Conservation (phyloP, 306 rosid genomes). For the Dalbergia cochinchinensis region DNA sequence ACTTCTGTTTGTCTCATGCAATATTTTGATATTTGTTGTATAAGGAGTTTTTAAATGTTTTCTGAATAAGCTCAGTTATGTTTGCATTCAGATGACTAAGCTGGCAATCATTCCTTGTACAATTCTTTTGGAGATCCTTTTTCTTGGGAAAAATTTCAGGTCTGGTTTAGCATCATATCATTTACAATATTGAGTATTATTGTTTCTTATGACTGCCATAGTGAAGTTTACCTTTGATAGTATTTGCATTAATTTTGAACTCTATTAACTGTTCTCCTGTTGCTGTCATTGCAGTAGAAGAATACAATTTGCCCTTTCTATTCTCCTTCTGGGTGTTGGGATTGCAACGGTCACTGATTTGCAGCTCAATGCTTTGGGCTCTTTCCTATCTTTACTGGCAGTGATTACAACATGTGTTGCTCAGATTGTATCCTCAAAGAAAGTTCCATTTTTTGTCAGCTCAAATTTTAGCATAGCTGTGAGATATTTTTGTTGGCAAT, state of each 20-base stretch:
- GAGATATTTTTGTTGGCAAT: constrained; percentile 1
- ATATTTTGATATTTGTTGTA: constrained; percentile 29
- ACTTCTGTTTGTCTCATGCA: constrained; percentile 13
- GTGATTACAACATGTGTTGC: constrained; percentile 92
- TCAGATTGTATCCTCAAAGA: constrained; percentile 89
- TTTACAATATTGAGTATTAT: neutral
- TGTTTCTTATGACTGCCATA: neutral
- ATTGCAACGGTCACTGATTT: constrained; percentile 94
- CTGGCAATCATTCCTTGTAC: constrained; percentile 73
- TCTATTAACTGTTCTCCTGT: constrained; percentile 37
- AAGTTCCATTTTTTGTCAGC: constrained; percentile 3
- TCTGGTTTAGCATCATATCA: constrained; percentile 31
- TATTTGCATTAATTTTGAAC: constrained; percentile 22
- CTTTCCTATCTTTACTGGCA: constrained; percentile 84
- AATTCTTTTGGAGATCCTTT: constrained; percentile 61
- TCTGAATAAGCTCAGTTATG: constrained; percentile 40
- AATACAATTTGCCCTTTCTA: constrained; percentile 74
- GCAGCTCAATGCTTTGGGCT: constrained; percentile 89
- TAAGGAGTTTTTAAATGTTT: constrained; percentile 15
- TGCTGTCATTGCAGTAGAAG: constrained; percentile 53
- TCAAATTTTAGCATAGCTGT: neutral
- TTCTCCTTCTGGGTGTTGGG: constrained; percentile 94
- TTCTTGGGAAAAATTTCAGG: constrained; percentile 68
- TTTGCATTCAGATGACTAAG: constrained; percentile 71
- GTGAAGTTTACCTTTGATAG: constrained; percentile 3